Base-by-base conservation (phyloP, 805 yeast genomes). In the Myxozyma geophila region DNA sequence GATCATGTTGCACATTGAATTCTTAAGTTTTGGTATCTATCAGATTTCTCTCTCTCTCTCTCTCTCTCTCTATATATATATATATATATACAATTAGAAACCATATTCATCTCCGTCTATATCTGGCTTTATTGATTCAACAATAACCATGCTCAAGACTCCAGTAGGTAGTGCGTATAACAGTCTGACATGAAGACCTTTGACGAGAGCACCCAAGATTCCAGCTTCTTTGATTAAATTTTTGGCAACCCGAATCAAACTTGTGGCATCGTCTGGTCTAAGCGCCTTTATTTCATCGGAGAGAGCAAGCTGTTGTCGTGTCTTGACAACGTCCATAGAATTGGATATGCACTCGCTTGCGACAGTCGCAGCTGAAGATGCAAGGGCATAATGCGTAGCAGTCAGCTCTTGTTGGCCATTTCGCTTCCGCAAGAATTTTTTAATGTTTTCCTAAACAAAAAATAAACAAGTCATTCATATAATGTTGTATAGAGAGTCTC, bases 291-390 rank as follows among this genome's bases (percentile, higher is more conserved):
- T 74, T 61, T 79, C 81, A 9, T 74, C 76, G 1, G 81, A 74
- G 53, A 70, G 72, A 4, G 81, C 79, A 50, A 78, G 72, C 72
- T 79, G 82, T 68, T 79, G 82, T 10, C 82, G 71, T n/a, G 82
- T 79, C 62, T 78, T 79, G 37, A 79, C 74, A 13, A 79, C 78
- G 61, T 78, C 81, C 28, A 79, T 65, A 54, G 77, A 76, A 65
- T 79, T 79, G 17, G 81, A 76, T 12, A 67, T 70, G 9, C 74
- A 62, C 19, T 76, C 74, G 1, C 81, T 79, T 9, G 73, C 62
- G 0, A 74, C 58, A 1, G 79, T 74, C 12, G 81, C 80, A 0
- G 62, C 48, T 1, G 79, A 78, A 0, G 81, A 78, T 2, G 69
- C 55, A 5, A 59, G 9, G 1, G 67, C 65, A 49, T 63, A 66